These are phyloP conservation scores for Cyathus striatus DNA, from an alignment of 768 basidiomycete species.

Conservation along the genomic window DNA sequence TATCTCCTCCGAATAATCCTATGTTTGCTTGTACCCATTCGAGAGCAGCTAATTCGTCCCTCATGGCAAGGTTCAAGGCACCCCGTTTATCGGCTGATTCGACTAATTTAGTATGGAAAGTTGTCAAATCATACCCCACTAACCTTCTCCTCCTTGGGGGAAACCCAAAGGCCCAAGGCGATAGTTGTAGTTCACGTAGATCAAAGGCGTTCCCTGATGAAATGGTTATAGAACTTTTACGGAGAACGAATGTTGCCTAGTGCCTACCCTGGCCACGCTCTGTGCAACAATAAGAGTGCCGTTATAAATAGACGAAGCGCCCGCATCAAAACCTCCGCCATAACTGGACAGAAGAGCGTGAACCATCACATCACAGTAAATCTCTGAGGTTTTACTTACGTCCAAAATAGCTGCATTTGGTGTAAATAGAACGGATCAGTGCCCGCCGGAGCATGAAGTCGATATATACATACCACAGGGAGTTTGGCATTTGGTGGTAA, in stretches of 20 bases:
- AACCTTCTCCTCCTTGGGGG: slow-evolving; percentile 27
- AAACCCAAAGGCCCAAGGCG: slow-evolving; percentile 33
- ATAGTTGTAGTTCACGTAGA: slow-evolving; percentile 16
- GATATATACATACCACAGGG: slow-evolving; percentile 28
- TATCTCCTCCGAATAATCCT: slow-evolving; percentile 52
- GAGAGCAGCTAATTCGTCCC: slow-evolving; percentile 39
- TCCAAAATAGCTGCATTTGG: slow-evolving; percentile 37
- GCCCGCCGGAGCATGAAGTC: no score
- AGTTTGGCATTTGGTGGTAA: slow-evolving; percentile 19
- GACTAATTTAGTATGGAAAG: not conserved
- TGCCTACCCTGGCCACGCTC: slow-evolving; percentile 27
- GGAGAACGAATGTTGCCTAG: not conserved
- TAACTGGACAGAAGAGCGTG: slow-evolving; percentile 14
- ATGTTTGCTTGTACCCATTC: slow-evolving; percentile 61
- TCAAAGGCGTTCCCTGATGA: slow-evolving; percentile 29
- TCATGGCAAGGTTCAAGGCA: slow-evolving; percentile 40
- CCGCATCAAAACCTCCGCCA: slow-evolving; percentile 26
- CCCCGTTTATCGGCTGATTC: slow-evolving; percentile 27
- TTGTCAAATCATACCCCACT: not conserved
- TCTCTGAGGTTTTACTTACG: slow-evolving; percentile 15
- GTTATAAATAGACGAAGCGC: slow-evolving; percentile 21
- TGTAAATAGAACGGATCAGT: no score
- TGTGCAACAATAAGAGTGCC: slow-evolving; percentile 29
- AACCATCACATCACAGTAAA: not conserved
- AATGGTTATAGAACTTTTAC: not conserved